These are phyloP conservation scores for Fomitopsis pinicola DNA, from an alignment of 1,284 basidiomycete genomes.

Conservation along the genomic window DNA sequence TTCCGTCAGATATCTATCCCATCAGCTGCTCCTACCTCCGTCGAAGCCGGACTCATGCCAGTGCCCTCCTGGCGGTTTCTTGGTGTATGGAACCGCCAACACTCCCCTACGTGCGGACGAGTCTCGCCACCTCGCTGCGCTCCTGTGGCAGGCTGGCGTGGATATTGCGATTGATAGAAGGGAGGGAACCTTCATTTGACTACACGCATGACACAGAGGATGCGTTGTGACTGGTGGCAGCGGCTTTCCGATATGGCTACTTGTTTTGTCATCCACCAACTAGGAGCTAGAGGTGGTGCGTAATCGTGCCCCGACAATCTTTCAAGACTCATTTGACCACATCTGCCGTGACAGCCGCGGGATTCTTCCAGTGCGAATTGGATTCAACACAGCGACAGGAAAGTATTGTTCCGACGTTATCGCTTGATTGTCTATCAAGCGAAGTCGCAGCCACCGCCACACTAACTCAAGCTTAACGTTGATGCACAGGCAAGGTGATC, in stretches of 20 bases:
- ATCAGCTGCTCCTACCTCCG: conserved; percentile 40
- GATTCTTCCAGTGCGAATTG: too few relatives aligned
- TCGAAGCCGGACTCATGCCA: neutral
- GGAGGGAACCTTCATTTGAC: conserved; percentile 56
- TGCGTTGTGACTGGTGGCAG: conserved; percentile 21
- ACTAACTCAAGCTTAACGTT: too few relatives aligned
- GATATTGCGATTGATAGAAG: conserved; percentile 40
- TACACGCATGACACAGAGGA: conserved; percentile 40
- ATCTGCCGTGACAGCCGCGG: too few relatives aligned
- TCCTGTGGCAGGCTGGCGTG: conserved; percentile 37
- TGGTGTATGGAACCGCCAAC: conserved; percentile 54
- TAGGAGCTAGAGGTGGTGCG: neutral
- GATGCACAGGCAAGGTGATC: too few relatives aligned
- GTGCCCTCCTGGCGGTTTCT: conserved; percentile 53
- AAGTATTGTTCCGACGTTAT: too few relatives aligned
- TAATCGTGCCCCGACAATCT: neutral
- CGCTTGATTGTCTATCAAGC: too few relatives aligned
- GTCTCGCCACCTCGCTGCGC: conserved; percentile 35
- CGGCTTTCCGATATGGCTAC: conserved; percentile 31
- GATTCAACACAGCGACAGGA: too few relatives aligned
- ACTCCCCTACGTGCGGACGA: conserved; percentile 47
- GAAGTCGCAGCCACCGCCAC: too few relatives aligned
- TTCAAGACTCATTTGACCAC: too few relatives aligned
- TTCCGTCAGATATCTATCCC: conserved; percentile 44
- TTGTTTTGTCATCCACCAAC: conserved; percentile 24